phyloP scores from a whole-genome alignment of 2,329 filamentous ascomycete genomes.

The Alternaria consortialis region DNA sequence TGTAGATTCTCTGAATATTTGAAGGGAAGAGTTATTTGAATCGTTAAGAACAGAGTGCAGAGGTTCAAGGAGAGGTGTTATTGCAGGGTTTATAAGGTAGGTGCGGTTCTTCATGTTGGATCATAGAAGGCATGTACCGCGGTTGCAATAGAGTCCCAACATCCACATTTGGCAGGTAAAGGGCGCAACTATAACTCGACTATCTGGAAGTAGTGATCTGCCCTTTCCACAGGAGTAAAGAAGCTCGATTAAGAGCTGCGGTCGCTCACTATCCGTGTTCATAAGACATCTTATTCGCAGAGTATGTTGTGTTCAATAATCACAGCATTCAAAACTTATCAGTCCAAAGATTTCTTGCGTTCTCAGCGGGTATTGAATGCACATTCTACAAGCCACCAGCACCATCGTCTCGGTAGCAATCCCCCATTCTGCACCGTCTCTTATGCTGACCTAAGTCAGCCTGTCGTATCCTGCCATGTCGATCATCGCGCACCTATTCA shows the following conservation, averaged over 20 bases:
- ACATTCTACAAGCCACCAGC: neutral
- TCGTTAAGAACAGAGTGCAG: neutral
- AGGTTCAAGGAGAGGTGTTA: too few species aligned
- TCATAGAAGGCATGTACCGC: neutral
- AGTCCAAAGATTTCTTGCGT: neutral
- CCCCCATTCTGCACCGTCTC: too few species aligned
- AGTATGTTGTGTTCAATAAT: too few species aligned
- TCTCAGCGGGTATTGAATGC: too few species aligned
- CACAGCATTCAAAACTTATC: too few species aligned
- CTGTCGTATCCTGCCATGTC: too few species aligned
- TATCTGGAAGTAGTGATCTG: neutral
- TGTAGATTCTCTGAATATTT: neutral
- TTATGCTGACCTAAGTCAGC: neutral
- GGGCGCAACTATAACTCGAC: neutral
- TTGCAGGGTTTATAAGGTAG: neutral
- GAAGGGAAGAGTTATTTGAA: neutral
- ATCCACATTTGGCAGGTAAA: neutral
- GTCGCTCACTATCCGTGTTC: neutral
- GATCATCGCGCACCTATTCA: neutral
- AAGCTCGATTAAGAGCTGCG: neutral
- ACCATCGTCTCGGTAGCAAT: neutral
- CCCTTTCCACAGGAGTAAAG: neutral
- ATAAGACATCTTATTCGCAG: too few species aligned
- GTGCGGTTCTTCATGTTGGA: neutral
- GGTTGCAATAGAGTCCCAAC: neutral